Evolutionary conservation across 2,329 filamentous ascomycete species (phyloP), one percentile per base, ranked within the genome.

Genomic region (Talaromyces rugulosus): DNA sequence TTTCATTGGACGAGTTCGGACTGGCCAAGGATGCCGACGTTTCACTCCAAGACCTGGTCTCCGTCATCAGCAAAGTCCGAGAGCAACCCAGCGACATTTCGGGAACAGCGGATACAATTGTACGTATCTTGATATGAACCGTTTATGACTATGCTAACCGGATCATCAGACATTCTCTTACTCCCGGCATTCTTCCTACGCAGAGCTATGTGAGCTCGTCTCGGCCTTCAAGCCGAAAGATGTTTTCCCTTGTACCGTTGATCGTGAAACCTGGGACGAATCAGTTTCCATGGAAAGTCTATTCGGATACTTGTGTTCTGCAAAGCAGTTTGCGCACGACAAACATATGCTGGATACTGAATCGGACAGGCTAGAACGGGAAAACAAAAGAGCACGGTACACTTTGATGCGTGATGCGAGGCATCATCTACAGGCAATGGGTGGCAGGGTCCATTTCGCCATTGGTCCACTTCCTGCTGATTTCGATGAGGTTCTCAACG

Each of bases 141-240:
- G 9, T 56, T 40, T 11, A 18, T 53, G 30, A 33, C 28, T 30
- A 27, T n/a, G 50, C 56, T 63, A 51, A 58, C 31, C 23, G 30
- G 33, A 57, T 28, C 54, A 55, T 36, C 52, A 78, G 78, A 81
- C 78, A 23, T 97, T 96, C 66, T 91, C 93, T 0, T 97, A 93
- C 70, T 94, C 94, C 0, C 85, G 94, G 0, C 94, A 98, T 74
- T 96, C 94, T 0, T 96, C 91, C 0, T 94, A 95, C 63, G 78
- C 81, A 0, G 94, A 97, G 72, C 82, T 96, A 2, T 89, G 91
- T 65, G 77, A 86, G 59, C 77, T 97, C 0, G 81, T 96, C 0
- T 72, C 80, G 3, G 80, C 81, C 0, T 90, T 97, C 67, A 83
- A 78, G 31, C 92, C 92, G 0, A 85, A 78, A 53, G 92, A 97